These are phyloP conservation scores for Mucor sp. DNA, from an alignment of 371 early-diverging fungal species.

Conservation along the genomic window DNA sequence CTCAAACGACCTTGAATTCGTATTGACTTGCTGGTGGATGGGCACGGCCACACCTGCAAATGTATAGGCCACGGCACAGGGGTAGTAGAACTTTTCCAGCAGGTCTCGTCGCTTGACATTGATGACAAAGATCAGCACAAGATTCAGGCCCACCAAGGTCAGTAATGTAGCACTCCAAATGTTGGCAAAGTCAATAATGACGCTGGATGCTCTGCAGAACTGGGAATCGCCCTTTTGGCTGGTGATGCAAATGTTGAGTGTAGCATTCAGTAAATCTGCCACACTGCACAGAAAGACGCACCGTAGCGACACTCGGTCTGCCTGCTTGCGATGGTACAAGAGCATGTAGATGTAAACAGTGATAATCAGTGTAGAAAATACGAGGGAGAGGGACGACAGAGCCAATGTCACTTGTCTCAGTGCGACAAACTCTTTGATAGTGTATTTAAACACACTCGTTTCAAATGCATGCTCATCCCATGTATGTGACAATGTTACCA, in stretches of 20 bases:
- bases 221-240: background rate
- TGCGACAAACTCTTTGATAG: background rate
- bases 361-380: background rate
- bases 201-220: slow-evolving; percentile 17
- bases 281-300: slow-evolving; percentile 26
- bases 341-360: slow-evolving; percentile 9
- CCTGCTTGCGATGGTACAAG: background rate
- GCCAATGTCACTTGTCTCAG: background rate
- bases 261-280: slow-evolving; percentile 1
- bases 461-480: background rate
- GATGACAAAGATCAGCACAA: slow-evolving; percentile 31
- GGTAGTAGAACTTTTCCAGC: slow-evolving; percentile 3
- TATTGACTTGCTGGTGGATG: background rate
- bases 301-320: slow-evolving; percentile 31
- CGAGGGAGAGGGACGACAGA: background rate
- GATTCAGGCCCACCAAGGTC: slow-evolving; percentile 30
- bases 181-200: slow-evolving; percentile 16
- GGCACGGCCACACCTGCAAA: slow-evolving; percentile 13
- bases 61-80: slow-evolving; percentile 9
- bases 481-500: background rate
- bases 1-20: background rate
- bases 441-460: slow-evolving; percentile 4
- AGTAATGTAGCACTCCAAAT: slow-evolving; percentile 18
- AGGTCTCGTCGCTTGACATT: slow-evolving; percentile 6
- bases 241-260: slow-evolving; percentile 3